Base-by-base conservation (phyloP, 1,139 yeast genomes). In the Candida anutae region DNA sequence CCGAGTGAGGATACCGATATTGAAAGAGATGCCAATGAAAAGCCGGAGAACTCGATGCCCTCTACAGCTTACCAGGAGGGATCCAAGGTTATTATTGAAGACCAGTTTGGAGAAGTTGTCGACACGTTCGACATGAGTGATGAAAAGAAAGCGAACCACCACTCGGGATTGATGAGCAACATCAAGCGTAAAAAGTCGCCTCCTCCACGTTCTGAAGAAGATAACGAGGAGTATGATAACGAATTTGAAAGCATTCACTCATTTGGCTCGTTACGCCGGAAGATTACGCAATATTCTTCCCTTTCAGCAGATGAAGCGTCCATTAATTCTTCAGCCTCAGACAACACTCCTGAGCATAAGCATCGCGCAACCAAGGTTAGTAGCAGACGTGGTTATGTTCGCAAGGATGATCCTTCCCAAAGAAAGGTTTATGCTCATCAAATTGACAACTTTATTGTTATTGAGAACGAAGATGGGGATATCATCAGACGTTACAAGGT, bases 391-490 rank as follows among this genome's bases (percentile, higher is more conserved):
- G 56, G 52, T 11, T 58, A 31, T 33, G 54, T 48, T 33, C 53
- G 43, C 23, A 61, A 54, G 37, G 42, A 40, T 25, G 63, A 54
- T 34, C 55, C 60, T 6, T 43, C 42, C 15, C 58, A 49, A 26
- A 48, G 56, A 16, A 61, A 58, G 38, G 63, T 61, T 8, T 64
- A 37, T 45, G 71, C 70, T 5, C 68, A 64, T 44, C 69, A 62
- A 47, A 48, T 64, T 27, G 94, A 79, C 46, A 75, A 85, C 46
- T 65, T 77, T 37, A 73, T 90, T 32, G 68, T 87, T 35, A 79
- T 90, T 37, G 98, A 90, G 52, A 83, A 87, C 46, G 85, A 74
- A 26, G 95, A 87, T 21, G 98, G 98, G 39, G 97, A 90, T 42
- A 75, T 90, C 33, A 63, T 90, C 25, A 74, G 95, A 45, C 68